Evolutionary conservation across 768 basidiomycete species (phyloP).

Genomic region (Tulasnella calospora): DNA sequence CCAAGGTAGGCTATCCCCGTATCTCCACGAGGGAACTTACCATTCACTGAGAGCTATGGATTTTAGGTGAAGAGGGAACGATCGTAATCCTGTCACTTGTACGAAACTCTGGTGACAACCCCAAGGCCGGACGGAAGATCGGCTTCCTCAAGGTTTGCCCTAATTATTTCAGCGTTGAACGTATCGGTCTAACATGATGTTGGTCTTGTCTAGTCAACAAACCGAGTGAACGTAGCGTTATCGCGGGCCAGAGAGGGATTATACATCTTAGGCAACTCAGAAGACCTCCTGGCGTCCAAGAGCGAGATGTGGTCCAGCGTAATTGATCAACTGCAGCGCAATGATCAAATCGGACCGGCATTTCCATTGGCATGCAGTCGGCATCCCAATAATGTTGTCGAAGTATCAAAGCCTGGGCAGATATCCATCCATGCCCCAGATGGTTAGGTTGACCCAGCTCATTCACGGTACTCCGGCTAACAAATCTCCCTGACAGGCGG

Average conservation of each 20-base stretch:
- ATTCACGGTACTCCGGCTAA: neutral
- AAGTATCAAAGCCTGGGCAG: constrained; percentile 49
- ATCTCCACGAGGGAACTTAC: neutral
- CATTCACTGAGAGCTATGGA: neutral
- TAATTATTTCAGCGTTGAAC: neutral
- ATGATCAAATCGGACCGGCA: constrained; percentile 46
- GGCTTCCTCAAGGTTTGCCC: constrained; percentile 64
- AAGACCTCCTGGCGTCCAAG: constrained; percentile 34
- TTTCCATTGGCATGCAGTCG: constrained; percentile 56
- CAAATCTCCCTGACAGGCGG: constrained; percentile 43
- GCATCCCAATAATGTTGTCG: constrained; percentile 43
- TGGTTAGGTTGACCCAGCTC: constrained; percentile 37
- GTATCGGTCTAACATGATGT: constrained; percentile 5
- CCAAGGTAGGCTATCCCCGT: constrained; percentile 38
- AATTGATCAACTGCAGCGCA: constrained; percentile 51
- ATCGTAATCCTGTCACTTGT: constrained; percentile 72
- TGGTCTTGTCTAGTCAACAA: constrained; percentile 43
- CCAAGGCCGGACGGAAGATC: constrained; percentile 39
- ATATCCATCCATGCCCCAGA: constrained; percentile 52
- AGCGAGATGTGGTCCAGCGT: constrained; percentile 56
- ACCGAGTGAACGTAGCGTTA: constrained; percentile 60
- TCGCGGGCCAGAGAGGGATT: constrained; percentile 71
- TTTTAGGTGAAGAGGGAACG: constrained; percentile 38
- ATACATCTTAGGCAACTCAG: constrained; percentile 65
- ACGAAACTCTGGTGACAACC: constrained; percentile 52